phyloP scores from a whole-genome alignment of 257 asterid genomes.

The Haberlea rhodopensis region DNA sequence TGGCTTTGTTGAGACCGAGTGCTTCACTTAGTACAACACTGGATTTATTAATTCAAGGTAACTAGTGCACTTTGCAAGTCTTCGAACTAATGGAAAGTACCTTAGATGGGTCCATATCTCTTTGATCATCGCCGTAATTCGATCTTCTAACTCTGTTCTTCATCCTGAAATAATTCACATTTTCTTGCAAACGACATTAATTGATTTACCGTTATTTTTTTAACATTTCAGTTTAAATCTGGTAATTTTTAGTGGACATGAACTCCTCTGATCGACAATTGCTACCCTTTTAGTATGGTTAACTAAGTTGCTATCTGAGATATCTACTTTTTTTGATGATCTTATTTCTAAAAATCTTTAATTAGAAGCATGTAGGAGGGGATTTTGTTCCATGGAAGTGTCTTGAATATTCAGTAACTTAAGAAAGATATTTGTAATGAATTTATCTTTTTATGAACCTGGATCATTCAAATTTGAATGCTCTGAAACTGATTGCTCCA shows the following conservation, averaged over 20 bases:
- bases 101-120: not conserved
- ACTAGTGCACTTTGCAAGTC: not conserved
- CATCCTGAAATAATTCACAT: not conserved
- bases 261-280: not conserved
- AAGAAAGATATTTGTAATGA: not conserved
- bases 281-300: no score
- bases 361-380: not conserved
- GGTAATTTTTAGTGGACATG: not conserved
- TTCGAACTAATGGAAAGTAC: not conserved
- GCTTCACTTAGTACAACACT: slow-evolving; percentile 77
- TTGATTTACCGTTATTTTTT: no score
- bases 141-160: not conserved
- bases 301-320: not conserved
- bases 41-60: slow-evolving; percentile 82
- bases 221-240: not conserved
- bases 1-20: slow-evolving; percentile 81
- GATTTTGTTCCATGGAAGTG: not conserved
- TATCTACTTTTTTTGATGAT: not conserved
- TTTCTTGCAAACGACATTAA: no score
- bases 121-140: not conserved
- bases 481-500: not conserved
- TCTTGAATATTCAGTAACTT: not conserved
- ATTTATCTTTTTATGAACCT: not conserved
- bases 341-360: not conserved
- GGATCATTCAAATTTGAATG: not conserved